phyloP scores from a whole-genome alignment of 176 grass and related monocot genomes.

The Aegilops longissima region DNA sequence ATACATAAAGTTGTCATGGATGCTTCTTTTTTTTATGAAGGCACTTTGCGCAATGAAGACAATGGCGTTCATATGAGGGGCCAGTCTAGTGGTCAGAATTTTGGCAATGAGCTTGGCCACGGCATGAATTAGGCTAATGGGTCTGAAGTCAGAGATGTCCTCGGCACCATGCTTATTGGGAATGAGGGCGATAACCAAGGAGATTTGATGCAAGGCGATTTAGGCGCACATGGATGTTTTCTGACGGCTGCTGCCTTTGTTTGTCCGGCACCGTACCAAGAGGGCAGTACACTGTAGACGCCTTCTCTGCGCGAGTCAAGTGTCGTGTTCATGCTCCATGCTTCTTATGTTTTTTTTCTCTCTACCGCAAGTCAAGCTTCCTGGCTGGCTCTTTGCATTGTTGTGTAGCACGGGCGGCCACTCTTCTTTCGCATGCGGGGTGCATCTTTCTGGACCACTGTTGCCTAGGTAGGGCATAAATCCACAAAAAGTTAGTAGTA shows the following conservation, averaged over 20 bases:
- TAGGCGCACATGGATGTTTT: conserved; percentile 16
- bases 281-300: background rate
- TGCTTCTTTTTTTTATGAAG: too few relatives aligned
- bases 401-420: conserved; percentile 6
- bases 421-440: background rate
- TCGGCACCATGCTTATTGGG: too few relatives aligned
- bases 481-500: background rate
- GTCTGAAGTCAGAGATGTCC: too few relatives aligned
- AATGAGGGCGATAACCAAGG: background rate
- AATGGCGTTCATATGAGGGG: too few relatives aligned
- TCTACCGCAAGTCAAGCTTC: conserved; percentile 16
- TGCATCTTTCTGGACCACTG: conserved; percentile 39
- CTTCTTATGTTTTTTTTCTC: background rate
- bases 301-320: conserved; percentile 40
- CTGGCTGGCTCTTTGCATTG: conserved; percentile 4
- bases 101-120: too few relatives aligned
- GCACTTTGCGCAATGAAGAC: too few relatives aligned
- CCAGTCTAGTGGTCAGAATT: too few relatives aligned
- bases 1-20: too few relatives aligned
- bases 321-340: conserved; percentile 7
- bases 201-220: conserved; percentile 2
- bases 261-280: background rate
- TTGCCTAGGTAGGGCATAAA: background rate
- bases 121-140: too few relatives aligned
- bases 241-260: background rate